These are phyloP conservation scores for Kodamaea hsintzibuensis DNA, from an alignment of 805 yeast species.

Conservation along the genomic window DNA sequence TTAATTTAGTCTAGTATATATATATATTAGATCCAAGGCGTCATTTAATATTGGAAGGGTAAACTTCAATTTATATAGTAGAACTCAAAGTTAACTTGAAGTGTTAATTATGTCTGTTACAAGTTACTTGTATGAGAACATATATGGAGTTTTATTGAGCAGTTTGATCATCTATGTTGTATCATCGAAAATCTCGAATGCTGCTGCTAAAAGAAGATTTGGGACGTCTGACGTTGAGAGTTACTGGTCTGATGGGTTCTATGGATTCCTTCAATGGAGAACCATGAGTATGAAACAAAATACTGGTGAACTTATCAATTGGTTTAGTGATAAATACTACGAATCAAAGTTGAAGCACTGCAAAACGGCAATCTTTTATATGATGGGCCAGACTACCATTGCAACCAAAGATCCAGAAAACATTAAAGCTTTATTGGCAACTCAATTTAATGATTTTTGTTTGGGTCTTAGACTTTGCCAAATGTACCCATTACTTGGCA, in stretches of 20 bases:
- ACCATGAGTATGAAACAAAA: not conserved
- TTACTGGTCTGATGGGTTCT: not conserved
- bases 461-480: constrained; percentile 19
- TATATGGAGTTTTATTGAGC: not conserved
- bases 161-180: not conserved
- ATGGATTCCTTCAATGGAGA: not conserved
- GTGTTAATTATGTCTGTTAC: not conserved
- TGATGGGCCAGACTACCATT: constrained; percentile 4
- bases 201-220: not conserved
- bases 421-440: constrained; percentile 22
- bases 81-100: too few relatives aligned
- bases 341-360: not conserved
- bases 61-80: too few relatives aligned
- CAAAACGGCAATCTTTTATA: not conserved
- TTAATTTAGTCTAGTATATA: too few relatives aligned
- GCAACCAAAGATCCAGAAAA: constrained; percentile 23
- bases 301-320: not conserved
- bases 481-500: constrained; percentile 18
- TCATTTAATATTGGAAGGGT: not conserved
- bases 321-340: not conserved
- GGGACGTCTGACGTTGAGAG: not conserved
- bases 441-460: constrained; percentile 21
- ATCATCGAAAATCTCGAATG: not conserved
- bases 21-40: not conserved
- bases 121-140: not conserved